Evolutionary conservation across 129 eudicot genomes (phyloP), one percentile per base, ranked within the genome.

Genomic region (Cynara cardunculus): DNA sequence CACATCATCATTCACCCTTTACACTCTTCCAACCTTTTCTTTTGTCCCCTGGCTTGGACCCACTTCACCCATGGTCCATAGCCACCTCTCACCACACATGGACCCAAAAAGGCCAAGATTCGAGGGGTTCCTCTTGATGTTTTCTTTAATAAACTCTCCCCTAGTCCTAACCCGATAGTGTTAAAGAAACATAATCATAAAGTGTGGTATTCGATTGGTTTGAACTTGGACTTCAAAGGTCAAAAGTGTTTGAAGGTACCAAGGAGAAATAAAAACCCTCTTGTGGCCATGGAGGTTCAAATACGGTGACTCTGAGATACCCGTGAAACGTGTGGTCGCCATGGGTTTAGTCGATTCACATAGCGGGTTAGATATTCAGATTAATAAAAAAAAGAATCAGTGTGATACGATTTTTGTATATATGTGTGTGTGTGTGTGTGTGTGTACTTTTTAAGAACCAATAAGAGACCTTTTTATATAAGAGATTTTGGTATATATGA

Each of bases 1-100:
- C 77, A 70, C 85, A 82, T 82, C 78, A 82, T 82, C 86, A 82
- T 76, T 56, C 67, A 34, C 86, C 68, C 82, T 82, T 82, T 82
- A 82, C 86, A 76, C 86, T 69, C 86, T 69, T 76, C 73, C 26
- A 82, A 19, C 78, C 65, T n/a, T 77, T 76, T 76, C 75, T 65
- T 53, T 1, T 76, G 81, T 74, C 85, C n/a, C 64, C 77, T 32
- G 72, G 72, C 21, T 75, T 14, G 65, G 81, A 75, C 80, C 74
- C 85, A 74, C 80, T 27, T 81, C 75, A 27, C 26, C 80, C 80
- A 66, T 74, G 85, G 85, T 74, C 75, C 85, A 67, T 44, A 30
- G 39, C 59, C 74, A 81, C 61, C 56, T 67, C 27, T 46, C 53
- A 73, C 56, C 46, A 74, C 75, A 73, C 68, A 73, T 39, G 19